Conservation (phyloP, 2,329 filamentous ascomycete species). For the Cladorrhinum sp. region DNA sequence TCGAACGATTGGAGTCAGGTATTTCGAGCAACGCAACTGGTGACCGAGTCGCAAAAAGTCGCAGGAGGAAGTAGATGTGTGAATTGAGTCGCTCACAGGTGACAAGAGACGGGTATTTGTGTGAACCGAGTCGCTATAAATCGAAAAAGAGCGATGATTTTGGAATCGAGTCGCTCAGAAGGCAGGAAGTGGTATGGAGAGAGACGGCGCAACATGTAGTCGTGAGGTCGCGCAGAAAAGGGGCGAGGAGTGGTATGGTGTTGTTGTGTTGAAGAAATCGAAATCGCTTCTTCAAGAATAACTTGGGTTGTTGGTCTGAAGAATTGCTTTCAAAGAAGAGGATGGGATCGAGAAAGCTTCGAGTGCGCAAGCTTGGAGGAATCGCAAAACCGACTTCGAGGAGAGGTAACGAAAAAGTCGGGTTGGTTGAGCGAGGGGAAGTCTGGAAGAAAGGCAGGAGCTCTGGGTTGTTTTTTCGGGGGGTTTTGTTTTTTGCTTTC, state of each 20-base stretch:
- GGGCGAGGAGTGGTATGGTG: not conserved
- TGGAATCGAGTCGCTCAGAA: not conserved
- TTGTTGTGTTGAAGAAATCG: not conserved
- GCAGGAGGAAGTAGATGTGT: not conserved
- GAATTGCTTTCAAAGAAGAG: too few species aligned
- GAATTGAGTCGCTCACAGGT: not conserved
- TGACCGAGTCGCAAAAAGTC: not conserved
- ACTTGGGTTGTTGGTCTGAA: too few species aligned
- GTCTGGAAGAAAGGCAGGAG: not conserved
- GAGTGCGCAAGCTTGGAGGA: not conserved
- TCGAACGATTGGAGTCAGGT: not conserved
- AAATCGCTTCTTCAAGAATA: too few species aligned
- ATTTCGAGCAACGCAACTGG: not conserved
- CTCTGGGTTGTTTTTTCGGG: not conserved
- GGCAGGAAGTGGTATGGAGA: not conserved
- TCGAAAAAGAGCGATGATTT: not conserved
- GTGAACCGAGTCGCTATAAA: not conserved
- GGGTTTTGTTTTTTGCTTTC: too few species aligned
- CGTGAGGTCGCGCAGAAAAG: too few species aligned
- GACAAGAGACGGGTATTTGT: not conserved
- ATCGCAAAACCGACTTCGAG: not conserved
- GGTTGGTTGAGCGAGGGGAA: not conserved
- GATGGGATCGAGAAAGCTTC: not conserved
- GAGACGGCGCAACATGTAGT: not conserved
- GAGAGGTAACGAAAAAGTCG: not conserved